phyloP scores from a whole-genome alignment of 768 basidiomycete species.

The Glaciozyma martinii region DNA sequence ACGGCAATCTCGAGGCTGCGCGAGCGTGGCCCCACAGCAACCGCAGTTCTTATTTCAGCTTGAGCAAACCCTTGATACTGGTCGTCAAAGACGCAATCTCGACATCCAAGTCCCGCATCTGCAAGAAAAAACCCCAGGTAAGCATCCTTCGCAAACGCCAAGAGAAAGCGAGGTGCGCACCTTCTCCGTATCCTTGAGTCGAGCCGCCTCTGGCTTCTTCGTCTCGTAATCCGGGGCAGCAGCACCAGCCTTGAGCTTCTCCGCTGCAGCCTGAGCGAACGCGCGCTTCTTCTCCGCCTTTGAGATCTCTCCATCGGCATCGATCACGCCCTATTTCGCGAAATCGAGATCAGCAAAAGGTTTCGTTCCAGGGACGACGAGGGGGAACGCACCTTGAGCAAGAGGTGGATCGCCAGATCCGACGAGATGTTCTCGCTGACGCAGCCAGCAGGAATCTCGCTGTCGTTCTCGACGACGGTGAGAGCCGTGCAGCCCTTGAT shows the following conservation, averaged over 20 bases:
- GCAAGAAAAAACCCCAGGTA: too few species aligned
- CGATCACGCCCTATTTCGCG: constrained; percentile 75
- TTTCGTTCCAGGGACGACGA: too few species aligned
- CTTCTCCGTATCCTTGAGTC: constrained; percentile 54
- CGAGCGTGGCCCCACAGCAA: too few species aligned
- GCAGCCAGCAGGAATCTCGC: constrained; percentile 77
- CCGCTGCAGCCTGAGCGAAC: constrained; percentile 56
- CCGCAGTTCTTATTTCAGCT: constrained; percentile 7
- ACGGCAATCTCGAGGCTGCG: too few species aligned
- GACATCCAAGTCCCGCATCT: not conserved
- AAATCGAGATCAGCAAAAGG: too few species aligned
- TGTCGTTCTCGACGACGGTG: constrained; percentile 54
- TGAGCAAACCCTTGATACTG: constrained; percentile 3
- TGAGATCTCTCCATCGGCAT: constrained; percentile 74
- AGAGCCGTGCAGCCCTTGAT: constrained; percentile 80
- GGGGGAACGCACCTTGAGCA: constrained; percentile 60
- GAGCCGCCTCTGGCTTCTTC: constrained; percentile 70
- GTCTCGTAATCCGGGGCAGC: constrained; percentile 66
- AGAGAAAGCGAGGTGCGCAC: not conserved
- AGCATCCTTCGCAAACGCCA: too few species aligned
- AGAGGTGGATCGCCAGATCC: constrained; percentile 65
- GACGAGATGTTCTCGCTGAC: constrained; percentile 71
- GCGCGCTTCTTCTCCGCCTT: constrained; percentile 87
- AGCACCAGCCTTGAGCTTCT: constrained; percentile 54
- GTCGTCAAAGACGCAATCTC: not conserved